Conservation (phyloP, 139 green algal genomes). For the Volvox africanus region DNA sequence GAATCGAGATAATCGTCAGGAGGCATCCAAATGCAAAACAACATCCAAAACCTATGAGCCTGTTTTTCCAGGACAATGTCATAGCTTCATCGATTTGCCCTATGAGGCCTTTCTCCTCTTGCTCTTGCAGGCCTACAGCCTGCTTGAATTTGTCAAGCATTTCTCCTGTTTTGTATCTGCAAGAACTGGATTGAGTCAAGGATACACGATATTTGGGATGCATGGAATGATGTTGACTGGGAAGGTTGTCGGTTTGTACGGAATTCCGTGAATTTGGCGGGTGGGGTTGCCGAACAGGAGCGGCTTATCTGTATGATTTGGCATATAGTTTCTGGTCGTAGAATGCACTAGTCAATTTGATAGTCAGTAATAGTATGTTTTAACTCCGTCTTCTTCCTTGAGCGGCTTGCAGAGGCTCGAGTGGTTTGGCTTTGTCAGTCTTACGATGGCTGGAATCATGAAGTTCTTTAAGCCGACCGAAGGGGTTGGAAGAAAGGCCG, state of each 20-base stretch:
- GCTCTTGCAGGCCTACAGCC: slow-evolving; percentile 22
- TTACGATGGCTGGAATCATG: slow-evolving; percentile 29
- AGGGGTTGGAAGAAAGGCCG: not conserved
- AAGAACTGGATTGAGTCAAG: no score
- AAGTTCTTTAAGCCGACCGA: slow-evolving; percentile 29
- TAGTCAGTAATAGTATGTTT: no score
- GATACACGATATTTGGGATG: no score
- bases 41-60: slow-evolving; percentile 22
- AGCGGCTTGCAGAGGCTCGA: not conserved
- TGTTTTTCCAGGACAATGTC: slow-evolving; percentile 14
- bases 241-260: no score
- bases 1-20: slow-evolving; percentile 21
- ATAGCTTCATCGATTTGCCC: slow-evolving; percentile 22
- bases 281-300: no score
- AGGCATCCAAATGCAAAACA: slow-evolving; percentile 20
- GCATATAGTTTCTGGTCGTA: no score
- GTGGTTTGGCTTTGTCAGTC: no score
- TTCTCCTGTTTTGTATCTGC: not conserved
- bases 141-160: slow-evolving; percentile 42
- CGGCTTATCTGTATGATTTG: no score
- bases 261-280: no score
- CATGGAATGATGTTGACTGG: no score
- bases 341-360: no score
- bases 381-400: not conserved
- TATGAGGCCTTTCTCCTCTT: slow-evolving; percentile 43